These are phyloP conservation scores for Suillus subluteus DNA, from an alignment of 768 basidiomycete genomes.

Conservation along the genomic window DNA sequence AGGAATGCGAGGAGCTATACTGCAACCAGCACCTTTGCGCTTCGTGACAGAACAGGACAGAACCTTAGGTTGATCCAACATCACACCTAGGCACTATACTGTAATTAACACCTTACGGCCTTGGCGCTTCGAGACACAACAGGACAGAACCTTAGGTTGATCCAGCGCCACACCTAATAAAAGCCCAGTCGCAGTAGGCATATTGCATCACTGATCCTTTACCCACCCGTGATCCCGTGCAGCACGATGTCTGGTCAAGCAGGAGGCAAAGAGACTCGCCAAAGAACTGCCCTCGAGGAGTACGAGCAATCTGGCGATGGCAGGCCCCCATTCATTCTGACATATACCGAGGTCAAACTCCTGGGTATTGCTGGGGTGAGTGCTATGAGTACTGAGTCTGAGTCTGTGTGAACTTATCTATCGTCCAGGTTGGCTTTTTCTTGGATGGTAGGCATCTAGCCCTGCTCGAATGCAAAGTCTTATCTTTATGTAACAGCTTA, in stretches of 20 bases:
- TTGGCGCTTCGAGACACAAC: too few relatives aligned
- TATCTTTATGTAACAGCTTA: constrained; percentile 49
- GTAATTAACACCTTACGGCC: too few relatives aligned
- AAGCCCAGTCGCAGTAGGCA: not conserved
- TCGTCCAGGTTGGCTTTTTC: constrained; percentile 65
- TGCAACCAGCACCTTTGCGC: too few relatives aligned
- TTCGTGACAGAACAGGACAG: too few relatives aligned
- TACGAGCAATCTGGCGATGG: constrained; percentile 32
- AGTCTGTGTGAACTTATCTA: constrained; percentile 9
- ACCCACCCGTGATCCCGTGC: too few relatives aligned
- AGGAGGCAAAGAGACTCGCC: not conserved
- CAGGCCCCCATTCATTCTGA: constrained; percentile 44
- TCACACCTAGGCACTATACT: too few relatives aligned
- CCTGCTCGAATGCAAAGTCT: not conserved
- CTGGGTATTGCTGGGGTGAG: constrained; percentile 63
- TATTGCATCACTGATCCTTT: not conserved
- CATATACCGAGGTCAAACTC: constrained; percentile 56
- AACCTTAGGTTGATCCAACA: too few relatives aligned
- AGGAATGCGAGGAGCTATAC: too few relatives aligned
- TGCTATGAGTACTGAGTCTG: constrained; percentile 5
- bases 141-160: not conserved
- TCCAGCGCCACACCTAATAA: not conserved
- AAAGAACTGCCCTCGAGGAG: constrained; percentile 24
- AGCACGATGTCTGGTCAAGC: not conserved
- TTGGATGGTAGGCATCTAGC: constrained; percentile 55